Base-by-base conservation (phyloP, 306 rosid species). In the Sophora flavescens region DNA sequence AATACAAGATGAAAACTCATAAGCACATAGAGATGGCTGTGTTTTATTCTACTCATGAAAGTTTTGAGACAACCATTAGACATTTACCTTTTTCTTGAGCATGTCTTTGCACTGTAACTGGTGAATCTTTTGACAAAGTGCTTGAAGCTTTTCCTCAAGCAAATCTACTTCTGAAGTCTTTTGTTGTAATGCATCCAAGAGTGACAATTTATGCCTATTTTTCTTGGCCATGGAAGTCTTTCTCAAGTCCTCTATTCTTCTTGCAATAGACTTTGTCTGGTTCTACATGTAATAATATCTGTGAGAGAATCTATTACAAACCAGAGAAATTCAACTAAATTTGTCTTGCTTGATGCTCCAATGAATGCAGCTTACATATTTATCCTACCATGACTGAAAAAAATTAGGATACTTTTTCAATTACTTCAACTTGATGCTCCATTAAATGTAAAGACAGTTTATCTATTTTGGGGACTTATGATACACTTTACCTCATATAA, bases 101-200 rank as follows among this genome's bases (percentile, higher is more conserved):
- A 63, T 75, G 81, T 78, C 89, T 84, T 81, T 87, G 81, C 84
- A 54, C 87, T 94, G 98, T 54, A 94, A 65, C 45, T 89, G 92
- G 72, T 79, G 85, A 63, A 92, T 92, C 90, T 80, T 89, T 75
- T 86, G 86, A 76, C 70, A 60, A 76, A 92, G 85, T 64, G 84
- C 88, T 78, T 83, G 86, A 80, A 90, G 89, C 60, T 87, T 94
- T 84, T 90, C 91, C 89, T 90, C 92, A 6, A 85, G 87, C 22
- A 81, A 80, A 50, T 83, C 83, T 62, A 83, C 30, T 66, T 79
- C 74, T 61, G 84, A 78, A 80, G 86, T 77, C 78, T 87, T 77
- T 38, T 41, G 72, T 13, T 51, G 66, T 70, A 87, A 86, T 44
- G 83, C 74, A 78, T 74, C 65, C 54, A 83, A 81, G 63, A 87